Evolutionary conservation across 495 filamentous ascomycete species (phyloP).

Genomic region (Daldinia caldariorum): DNA sequence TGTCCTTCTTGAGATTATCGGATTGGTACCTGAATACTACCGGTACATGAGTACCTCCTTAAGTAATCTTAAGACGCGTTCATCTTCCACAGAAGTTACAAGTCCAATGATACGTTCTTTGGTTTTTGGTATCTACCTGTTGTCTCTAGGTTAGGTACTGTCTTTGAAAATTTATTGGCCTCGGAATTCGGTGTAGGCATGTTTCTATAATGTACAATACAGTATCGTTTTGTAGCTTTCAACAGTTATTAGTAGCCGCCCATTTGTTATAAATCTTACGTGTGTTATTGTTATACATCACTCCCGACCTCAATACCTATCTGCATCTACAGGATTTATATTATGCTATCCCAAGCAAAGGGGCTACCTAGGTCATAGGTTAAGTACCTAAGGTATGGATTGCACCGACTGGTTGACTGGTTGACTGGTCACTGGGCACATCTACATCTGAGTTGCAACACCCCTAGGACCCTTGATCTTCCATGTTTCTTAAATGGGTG

Average conservation of each 20-base stretch:
- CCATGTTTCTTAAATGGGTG: slow-evolving; percentile 7
- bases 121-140: not conserved
- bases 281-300: not conserved
- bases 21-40: slow-evolving; percentile 26
- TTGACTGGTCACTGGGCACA: slow-evolving; percentile 3
- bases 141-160: not conserved
- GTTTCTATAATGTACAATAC: not conserved
- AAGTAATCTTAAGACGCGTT: not conserved
- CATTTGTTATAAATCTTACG: slow-evolving; percentile 7
- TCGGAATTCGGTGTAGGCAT: too few relatives aligned
- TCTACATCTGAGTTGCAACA: not conserved
- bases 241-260: slow-evolving; percentile 10
- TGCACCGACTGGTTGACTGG: too few relatives aligned
- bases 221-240: not conserved
- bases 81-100: not conserved
- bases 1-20: slow-evolving; percentile 35
- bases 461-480: slow-evolving; percentile 30
- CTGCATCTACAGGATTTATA: slow-evolving; percentile 17
- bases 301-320: too few relatives aligned
- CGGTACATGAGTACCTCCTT: not conserved
- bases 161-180: not conserved
- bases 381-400: not conserved
- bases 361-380: too few relatives aligned
- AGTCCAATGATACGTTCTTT: not conserved
- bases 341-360: slow-evolving; percentile 23